Evolutionary conservation across 176 grass and related monocot species (phyloP), one percentile per base, ranked within the genome.

Genomic region (Poa pratensis): DNA sequence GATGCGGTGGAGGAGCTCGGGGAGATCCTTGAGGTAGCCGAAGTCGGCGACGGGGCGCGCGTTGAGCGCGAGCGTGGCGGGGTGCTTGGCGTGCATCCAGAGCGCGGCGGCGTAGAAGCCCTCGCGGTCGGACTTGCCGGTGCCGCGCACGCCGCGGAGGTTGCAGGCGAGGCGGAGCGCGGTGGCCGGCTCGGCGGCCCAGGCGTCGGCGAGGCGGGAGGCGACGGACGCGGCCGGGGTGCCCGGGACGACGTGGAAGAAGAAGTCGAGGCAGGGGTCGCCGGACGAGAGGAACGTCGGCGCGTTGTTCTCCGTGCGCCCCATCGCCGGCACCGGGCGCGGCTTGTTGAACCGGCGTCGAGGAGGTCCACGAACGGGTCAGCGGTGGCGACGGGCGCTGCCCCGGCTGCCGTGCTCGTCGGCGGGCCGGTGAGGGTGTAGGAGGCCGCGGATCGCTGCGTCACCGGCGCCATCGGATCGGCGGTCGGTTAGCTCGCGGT

Each of bases 11-110:
- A 96, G 91, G 9, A 96, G 82, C 91, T 96, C 94, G 18, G 90
- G 84, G 58, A 96, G 54, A 80, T 93, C 94, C 86, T 96, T 93
- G 53, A 96, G 86, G 82, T 96, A 96, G 15, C 94, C 94, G 53
- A 96, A 89, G 11, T 84, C 27, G 28, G 78, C 84, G 42, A 93
- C 20, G 30, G 77, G 64, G 2, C 35, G 52, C 46, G 86, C 81
- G 74, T 93, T 93, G 59, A 88, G 89, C 22, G 94, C 91, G 62
- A 96, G 89, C 81, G 89, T 93, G 54, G 71, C 70, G 16, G 94
- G 94, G 73, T 96, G 94, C 50, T 80, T 37, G 17, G 14, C 78
- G 63, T 92, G 90, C 79, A 87, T 87, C 85, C 91, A 98, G 45
- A 94, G 81, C 43, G 91, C 89, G 14, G 87, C 69, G 54, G 93